Conservation (phyloP, 1,139 yeast species). For the Magnusiomyces tetraspermus region DNA sequence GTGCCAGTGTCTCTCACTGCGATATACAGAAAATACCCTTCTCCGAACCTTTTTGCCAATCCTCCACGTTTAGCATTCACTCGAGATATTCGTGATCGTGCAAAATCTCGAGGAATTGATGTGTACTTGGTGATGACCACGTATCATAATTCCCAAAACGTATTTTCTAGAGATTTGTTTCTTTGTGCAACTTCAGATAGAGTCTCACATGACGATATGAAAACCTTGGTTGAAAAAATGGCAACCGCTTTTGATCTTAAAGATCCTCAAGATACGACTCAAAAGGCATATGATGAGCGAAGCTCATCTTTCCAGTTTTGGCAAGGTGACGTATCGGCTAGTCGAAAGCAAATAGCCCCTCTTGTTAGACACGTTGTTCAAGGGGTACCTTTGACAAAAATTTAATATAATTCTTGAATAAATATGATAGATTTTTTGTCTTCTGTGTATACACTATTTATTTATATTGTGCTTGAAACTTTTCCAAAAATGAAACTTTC, state of each 20-base stretch:
- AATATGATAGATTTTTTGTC: too few species aligned
- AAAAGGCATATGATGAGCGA: background rate
- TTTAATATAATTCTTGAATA: too few species aligned
- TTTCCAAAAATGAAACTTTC: conserved; percentile 11
- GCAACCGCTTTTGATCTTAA: background rate
- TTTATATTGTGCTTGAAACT: too few species aligned
- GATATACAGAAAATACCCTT: conserved; percentile 22
- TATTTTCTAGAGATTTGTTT: conserved; percentile 52
- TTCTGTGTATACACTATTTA: too few species aligned
- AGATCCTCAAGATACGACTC: background rate
- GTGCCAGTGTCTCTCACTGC: conserved; percentile 49
- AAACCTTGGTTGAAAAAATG: background rate
- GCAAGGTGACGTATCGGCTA: conserved; percentile 52
- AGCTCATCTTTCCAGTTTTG: conserved; percentile 26
- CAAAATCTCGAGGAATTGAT: conserved; percentile 40
- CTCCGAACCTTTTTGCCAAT: too few species aligned
- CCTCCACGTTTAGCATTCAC: conserved; percentile 29
- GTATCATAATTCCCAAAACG: conserved; percentile 37
- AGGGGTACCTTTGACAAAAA: conserved; percentile 18
- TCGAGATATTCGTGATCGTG: conserved; percentile 34
- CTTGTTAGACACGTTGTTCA: conserved; percentile 23
- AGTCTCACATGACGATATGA: background rate
- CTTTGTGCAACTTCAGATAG: background rate
- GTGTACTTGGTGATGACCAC: conserved; percentile 55
- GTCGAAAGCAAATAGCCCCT: conserved; percentile 83